Conservation (phyloP, 2,329 filamentous ascomycete species). For the Alternaria conjuncta region DNA sequence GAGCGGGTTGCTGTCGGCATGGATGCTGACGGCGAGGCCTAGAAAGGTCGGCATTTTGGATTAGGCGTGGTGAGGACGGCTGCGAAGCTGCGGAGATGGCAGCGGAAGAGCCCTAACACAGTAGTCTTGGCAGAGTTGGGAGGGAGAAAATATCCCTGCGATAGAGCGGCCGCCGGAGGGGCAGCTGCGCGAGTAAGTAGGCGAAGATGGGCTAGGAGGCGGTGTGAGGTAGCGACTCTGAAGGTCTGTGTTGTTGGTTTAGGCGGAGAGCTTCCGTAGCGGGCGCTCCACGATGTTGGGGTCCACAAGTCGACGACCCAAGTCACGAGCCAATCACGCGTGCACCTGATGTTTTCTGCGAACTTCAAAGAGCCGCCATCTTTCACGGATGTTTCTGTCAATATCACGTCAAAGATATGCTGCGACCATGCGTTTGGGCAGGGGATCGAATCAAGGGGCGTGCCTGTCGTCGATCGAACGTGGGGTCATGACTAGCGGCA, state of each 20-base stretch:
- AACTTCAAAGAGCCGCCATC: neutral
- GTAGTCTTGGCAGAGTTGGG: conserved; percentile 27
- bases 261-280: conserved; percentile 18
- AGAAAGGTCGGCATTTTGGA: conserved; percentile 87
- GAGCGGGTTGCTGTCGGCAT: conserved; percentile 79
- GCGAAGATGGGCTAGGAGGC: conserved; percentile 13
- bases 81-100: conserved; percentile 16
- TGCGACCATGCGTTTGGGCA: neutral
- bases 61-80: conserved; percentile 8
- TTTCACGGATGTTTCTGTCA: neutral
- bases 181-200: conserved; percentile 19
- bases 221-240: conserved; percentile 21
- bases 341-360: conserved; percentile 5
- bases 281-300: conserved; percentile 12
- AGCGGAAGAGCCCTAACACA: conserved; percentile 13
- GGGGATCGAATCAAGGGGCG: conserved; percentile 11
- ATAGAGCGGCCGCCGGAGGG: conserved; percentile 12
- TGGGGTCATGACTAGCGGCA: conserved; percentile 16
- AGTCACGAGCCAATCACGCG: conserved; percentile 14
- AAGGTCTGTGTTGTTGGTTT: conserved; percentile 18
- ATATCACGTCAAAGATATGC: neutral
- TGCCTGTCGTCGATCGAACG: conserved; percentile 10
- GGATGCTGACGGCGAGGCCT: conserved; percentile 97
- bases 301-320: conserved; percentile 1
- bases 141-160: conserved; percentile 13